Base-by-base conservation (phyloP, 2,329 filamentous ascomycete species). In the Juglanconis sp. region DNA sequence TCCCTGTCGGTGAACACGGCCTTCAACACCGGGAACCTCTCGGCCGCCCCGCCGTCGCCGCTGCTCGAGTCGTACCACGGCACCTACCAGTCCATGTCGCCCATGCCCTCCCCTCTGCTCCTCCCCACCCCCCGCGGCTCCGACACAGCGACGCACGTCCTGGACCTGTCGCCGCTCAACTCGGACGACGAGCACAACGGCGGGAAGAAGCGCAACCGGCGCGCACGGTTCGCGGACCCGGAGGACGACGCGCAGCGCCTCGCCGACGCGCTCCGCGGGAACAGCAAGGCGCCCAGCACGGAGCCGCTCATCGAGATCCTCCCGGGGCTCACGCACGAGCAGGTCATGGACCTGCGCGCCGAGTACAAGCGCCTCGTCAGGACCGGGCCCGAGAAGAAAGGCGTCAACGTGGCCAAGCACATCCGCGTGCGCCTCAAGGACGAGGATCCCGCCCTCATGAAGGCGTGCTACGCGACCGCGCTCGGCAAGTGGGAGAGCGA, bases 351-450 rank as follows among this genome's bases (percentile, higher is more conserved):
- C 65, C 82, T 99, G 32, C 87, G 94, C n/a, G 79, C 79, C 38
- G 91, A 96, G 72, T 98, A 98, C 79, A 98, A 98, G 77, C 87
- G 86, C 47, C 85, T 94, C 56, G 92, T 95, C 71, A 96, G 95
- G 72, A 87, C 90, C 1, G 88, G 89, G 17, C 72, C 80, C 2
- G 83, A 87, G 56, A 87, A 86, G 68, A 90, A 89, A 66, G 90
- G 90, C 61, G 90, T 95, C 70, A 95, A 94, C 74, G 81, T 95
- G 54, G 89, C 90, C 60, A 94, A 94, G 75, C 91, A 95, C 74
- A 90, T 95, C 72, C 91, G 91, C 63, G 79, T 84, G 17, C 83
- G 86, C 24, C 81, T 93, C 68, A 92, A 93, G 75, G 87, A 91
- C 48, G 84, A 87, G 67, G 82, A 89, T 57, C 81, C 87, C 4